phyloP scores from a whole-genome alignment of 108 stramenopile genomes.

The Nitzschia palea region DNA sequence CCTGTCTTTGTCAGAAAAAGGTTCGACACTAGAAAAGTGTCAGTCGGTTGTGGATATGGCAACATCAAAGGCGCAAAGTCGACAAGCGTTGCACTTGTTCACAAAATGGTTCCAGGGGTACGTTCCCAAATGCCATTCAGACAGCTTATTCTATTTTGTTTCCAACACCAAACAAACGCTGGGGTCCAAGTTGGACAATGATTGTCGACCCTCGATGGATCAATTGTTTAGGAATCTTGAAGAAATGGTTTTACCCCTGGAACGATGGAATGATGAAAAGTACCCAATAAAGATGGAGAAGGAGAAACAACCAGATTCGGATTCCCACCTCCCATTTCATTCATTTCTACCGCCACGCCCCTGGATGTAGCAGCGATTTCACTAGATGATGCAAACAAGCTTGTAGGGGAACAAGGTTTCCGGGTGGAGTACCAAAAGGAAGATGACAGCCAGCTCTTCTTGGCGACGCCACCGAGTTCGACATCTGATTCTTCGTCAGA shows the following conservation, averaged over 20 bases:
- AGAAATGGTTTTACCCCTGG: slow-evolving; percentile 10
- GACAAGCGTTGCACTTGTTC: slow-evolving; percentile 1
- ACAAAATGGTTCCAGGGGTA: slow-evolving; percentile 48
- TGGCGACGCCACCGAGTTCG: slow-evolving; percentile 22
- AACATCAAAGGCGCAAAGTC: neutral
- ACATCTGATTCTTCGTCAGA: neutral
- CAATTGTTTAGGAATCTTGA: slow-evolving; percentile 19
- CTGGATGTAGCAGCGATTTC: too few species aligned
- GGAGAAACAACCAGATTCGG: neutral
- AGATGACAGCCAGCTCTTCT: slow-evolving; percentile 5
- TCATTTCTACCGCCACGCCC: too few species aligned
- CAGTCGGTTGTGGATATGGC: slow-evolving; percentile 5
- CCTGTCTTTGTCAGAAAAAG: neutral
- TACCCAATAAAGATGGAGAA: slow-evolving; percentile 16
- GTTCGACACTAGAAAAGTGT: neutral
- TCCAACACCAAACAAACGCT: slow-evolving; percentile 6
- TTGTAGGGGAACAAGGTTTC: slow-evolving; percentile 27
- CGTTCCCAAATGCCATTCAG: slow-evolving; percentile 26
- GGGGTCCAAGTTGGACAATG: slow-evolving; percentile 24
- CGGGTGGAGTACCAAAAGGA: slow-evolving; percentile 23
- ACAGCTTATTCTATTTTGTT: slow-evolving; percentile 33
- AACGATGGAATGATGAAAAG: slow-evolving; percentile 16
- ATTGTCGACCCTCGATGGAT: neutral
- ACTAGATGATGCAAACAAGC: slow-evolving; percentile 33
- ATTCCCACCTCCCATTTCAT: too few species aligned